Evolutionary conservation across 768 basidiomycete genomes (phyloP).

Genomic region (Cystobasidium ongulense): DNA sequence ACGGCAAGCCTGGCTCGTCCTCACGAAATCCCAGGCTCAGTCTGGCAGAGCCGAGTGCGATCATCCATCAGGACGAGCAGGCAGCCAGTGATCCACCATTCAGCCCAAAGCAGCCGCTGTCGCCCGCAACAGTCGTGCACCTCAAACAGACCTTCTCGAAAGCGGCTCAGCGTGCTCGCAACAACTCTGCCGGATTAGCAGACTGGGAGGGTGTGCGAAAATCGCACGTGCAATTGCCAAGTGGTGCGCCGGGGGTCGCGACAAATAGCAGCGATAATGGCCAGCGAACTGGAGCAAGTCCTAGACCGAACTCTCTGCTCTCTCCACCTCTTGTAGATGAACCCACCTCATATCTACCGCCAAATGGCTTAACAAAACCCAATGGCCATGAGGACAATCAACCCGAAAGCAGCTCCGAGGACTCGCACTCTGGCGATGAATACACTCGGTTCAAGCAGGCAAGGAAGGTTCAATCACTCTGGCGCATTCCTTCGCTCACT

Average conservation of each 20-base stretch:
- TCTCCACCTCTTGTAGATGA: neutral
- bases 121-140: constrained; percentile 11
- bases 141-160: constrained; percentile 5
- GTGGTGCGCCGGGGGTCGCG: neutral
- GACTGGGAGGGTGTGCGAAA: constrained; percentile 10
- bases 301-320: neutral
- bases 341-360: constrained; percentile 4
- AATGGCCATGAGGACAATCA: neutral
- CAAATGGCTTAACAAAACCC: neutral
- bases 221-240: neutral
- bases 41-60: neutral
- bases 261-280: neutral
- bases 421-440: constrained; percentile 29
- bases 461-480: neutral
- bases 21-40: neutral
- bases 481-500: constrained; percentile 15
- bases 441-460: constrained; percentile 6
- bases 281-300: neutral
- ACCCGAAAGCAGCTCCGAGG: neutral
- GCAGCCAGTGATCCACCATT: neutral
- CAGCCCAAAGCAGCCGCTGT: constrained; percentile 11
- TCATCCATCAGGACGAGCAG: neutral
- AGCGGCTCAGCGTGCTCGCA: neutral
- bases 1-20: neutral
- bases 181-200: neutral